Conservation (phyloP, 441 rosid genomes). For the Lepidium campestre region DNA sequence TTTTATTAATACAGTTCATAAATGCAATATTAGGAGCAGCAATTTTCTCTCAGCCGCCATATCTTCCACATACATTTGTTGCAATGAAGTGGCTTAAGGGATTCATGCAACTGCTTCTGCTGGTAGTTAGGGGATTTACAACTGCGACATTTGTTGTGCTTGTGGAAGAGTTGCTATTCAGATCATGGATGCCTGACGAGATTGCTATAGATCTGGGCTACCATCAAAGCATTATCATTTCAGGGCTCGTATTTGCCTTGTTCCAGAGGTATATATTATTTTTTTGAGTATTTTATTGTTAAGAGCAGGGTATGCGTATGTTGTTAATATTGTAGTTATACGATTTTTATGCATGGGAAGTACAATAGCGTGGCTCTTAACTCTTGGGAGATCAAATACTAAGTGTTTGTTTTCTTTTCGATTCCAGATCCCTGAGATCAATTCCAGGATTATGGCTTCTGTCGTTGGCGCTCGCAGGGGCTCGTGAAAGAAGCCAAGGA, state of each 20-base stretch:
- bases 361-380: neutral
- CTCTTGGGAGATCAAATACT: neutral
- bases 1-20: constrained; percentile 50
- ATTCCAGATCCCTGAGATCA: constrained; percentile 64
- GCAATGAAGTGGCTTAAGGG: constrained; percentile 39
- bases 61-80: constrained; percentile 44
- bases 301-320: neutral
- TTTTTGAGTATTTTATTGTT: neutral
- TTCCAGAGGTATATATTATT: constrained; percentile 55
- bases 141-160: constrained; percentile 62
- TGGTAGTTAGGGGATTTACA: constrained; percentile 51
- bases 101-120: constrained; percentile 34
- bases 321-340: neutral
- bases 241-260: constrained; percentile 75
- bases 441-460: constrained; percentile 82
- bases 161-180: constrained; percentile 86
- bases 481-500: constrained; percentile 61
- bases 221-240: constrained; percentile 65
- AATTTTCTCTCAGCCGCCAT: constrained; percentile 56
- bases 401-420: constrained; percentile 8
- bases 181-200: constrained; percentile 89
- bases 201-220: constrained; percentile 77
- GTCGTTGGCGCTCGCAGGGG: constrained; percentile 67
- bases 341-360: neutral
- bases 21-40: constrained; percentile 62